Evolutionary conservation across 2,329 filamentous ascomycete genomes (phyloP).

Genomic region (Aotearoamyces nothofagi): DNA sequence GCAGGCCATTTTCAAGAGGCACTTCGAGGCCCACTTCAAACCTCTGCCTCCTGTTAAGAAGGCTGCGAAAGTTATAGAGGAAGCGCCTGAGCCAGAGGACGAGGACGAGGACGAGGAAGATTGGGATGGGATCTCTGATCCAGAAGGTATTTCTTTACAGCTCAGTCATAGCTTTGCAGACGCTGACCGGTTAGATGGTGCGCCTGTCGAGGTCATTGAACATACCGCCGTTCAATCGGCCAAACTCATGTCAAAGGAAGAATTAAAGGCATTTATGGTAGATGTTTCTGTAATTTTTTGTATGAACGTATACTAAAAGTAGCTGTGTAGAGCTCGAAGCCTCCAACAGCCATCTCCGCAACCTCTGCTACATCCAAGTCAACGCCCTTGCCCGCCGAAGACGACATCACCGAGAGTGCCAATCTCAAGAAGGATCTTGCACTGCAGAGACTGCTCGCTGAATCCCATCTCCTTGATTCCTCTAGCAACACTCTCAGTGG

Average conservation of each 20-base stretch:
- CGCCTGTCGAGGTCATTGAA: slow-evolving; percentile 26
- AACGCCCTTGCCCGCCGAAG: slow-evolving; percentile 32
- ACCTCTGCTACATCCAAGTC: slow-evolving; percentile 10
- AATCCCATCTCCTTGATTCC: slow-evolving; percentile 73
- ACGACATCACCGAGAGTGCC: slow-evolving; percentile 41
- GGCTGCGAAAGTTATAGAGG: slow-evolving; percentile 5
- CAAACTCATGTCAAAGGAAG: slow-evolving; percentile 42
- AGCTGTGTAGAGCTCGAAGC: slow-evolving; percentile 18
- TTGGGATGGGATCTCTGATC: slow-evolving; percentile 49
- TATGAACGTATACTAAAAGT: too few species aligned
- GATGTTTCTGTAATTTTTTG: too few species aligned
- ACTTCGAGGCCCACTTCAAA: slow-evolving; percentile 81
- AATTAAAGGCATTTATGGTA: slow-evolving; percentile 71
- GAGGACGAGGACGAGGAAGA: slow-evolving; percentile 27
- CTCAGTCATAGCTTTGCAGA: slow-evolving; percentile 1
- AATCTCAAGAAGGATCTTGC: slow-evolving; percentile 87
- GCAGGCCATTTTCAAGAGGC: slow-evolving; percentile 62
- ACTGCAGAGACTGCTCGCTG: slow-evolving; percentile 75
- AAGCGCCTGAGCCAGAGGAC: slow-evolving; percentile 11
- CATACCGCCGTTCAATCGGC: slow-evolving; percentile 18
- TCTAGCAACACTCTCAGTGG: slow-evolving; percentile 36
- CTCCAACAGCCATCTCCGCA: slow-evolving; percentile 9
- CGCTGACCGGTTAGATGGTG: neutral
- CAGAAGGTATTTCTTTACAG: slow-evolving; percentile 19
- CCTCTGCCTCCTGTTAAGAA: slow-evolving; percentile 37